phyloP scores from a whole-genome alignment of 495 filamentous ascomycete genomes.

The Penicillium goetzii region DNA sequence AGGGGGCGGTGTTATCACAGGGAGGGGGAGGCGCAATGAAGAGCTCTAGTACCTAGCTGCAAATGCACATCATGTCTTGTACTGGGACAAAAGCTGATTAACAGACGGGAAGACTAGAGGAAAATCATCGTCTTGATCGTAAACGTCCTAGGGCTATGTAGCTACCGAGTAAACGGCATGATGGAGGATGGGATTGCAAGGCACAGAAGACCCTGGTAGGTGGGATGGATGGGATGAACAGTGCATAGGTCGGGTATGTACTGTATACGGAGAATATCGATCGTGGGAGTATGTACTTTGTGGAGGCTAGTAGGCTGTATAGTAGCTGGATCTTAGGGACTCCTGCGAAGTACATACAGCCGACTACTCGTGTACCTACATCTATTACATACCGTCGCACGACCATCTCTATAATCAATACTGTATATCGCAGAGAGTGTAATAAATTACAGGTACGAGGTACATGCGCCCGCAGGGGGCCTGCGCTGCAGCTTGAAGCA shows the following conservation, averaged over 20 bases:
- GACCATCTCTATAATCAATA: background rate
- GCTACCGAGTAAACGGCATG: background rate
- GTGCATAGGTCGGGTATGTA: background rate
- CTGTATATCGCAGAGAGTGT: background rate
- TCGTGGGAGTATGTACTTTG: background rate
- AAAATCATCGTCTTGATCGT: background rate
- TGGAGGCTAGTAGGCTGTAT: background rate
- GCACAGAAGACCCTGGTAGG: background rate
- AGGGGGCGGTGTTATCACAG: background rate
- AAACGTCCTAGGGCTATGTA: background rate
- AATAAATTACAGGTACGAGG: conserved; percentile 5
- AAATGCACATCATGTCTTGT: conserved; percentile 30
- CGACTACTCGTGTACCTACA: background rate
- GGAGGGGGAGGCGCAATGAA: conserved; percentile 21
- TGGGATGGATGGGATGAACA: conserved; percentile 14
- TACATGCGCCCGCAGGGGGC: background rate
- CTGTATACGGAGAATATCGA: background rate
- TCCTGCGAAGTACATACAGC: background rate
- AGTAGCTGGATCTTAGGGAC: conserved; percentile 10
- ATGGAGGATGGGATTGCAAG: background rate
- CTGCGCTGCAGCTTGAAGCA: background rate
- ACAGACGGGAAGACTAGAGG: background rate
- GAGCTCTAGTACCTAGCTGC: conserved; percentile 16
- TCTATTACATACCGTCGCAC: background rate
- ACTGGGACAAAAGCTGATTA: background rate